Conservation (phyloP, 257 asterid species). For the Sherardia arvensis region DNA sequence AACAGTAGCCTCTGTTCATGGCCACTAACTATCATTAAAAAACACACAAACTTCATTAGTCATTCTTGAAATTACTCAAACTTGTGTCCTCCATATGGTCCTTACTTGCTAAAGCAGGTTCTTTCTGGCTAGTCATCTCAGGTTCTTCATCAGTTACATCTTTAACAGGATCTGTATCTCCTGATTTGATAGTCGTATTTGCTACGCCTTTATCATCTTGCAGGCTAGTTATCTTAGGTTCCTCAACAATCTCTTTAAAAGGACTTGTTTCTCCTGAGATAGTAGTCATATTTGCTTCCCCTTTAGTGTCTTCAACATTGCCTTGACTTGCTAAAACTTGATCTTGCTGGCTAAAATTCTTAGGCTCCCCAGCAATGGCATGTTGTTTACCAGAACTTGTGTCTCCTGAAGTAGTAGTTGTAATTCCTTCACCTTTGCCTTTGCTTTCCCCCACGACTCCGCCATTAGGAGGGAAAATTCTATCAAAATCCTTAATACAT, state of each 20-base stretch:
- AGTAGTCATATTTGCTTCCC: slow-evolving; percentile 24
- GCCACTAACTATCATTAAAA: not conserved
- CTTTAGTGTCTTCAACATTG: not conserved
- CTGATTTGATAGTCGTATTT: slow-evolving; percentile 19
- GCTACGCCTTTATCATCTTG: slow-evolving; percentile 27
- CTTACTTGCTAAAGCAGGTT: not conserved
- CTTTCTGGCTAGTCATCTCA: slow-evolving; percentile 74
- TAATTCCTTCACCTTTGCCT: slow-evolving; percentile 20
- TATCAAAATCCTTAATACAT: slow-evolving; percentile 25
- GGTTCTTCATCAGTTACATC: slow-evolving; percentile 59
- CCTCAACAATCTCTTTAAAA: slow-evolving; percentile 50
- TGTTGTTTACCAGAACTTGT: slow-evolving; percentile 48
- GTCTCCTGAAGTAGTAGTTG: slow-evolving; percentile 23
- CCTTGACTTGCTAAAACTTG: slow-evolving; percentile 46
- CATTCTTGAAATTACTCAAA: slow-evolving; percentile 32
- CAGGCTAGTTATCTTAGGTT: slow-evolving; percentile 63
- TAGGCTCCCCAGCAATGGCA: slow-evolving; percentile 59
- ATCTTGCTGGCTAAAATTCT: slow-evolving; percentile 51
- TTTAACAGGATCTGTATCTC: slow-evolving; percentile 44
- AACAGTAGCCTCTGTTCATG: not conserved
- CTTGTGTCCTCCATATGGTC: slow-evolving; percentile 45
- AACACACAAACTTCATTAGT: not conserved
- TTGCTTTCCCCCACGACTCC: not conserved
- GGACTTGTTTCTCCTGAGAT: slow-evolving; percentile 37
- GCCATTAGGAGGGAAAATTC: slow-evolving; percentile 31